A percentile compares a stretch with the other conserved stretches of the same genome.
These are phyloP conservation scores for Apophysomyces ossiformis DNA, from an alignment of 371 early-diverging fungal genomes.

Conservation along the genomic window DNA sequence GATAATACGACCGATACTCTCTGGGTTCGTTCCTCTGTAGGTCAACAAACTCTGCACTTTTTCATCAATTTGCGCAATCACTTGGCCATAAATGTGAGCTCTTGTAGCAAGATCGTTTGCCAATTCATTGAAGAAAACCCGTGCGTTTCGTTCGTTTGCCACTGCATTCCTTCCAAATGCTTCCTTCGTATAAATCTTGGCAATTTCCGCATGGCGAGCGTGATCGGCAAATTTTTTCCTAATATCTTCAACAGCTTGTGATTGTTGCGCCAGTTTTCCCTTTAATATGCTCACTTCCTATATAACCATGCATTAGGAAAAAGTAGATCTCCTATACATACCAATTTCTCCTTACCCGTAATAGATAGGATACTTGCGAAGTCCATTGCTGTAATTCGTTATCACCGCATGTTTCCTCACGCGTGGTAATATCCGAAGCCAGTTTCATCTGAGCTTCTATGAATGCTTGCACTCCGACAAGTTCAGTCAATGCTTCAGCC, in stretches of 20 bases:
- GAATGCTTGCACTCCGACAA: constrained; percentile 12
- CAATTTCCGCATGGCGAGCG: constrained; percentile 4
- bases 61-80: constrained; percentile 1
- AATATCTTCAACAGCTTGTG: not conserved
- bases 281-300: constrained; percentile 2
- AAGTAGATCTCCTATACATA: not conserved
- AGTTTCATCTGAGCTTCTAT: constrained; percentile 18
- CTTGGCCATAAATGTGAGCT: not conserved
- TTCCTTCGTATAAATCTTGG: constrained; percentile 2
- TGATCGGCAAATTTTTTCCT: constrained; percentile 5
- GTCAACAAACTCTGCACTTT: constrained; percentile 6
- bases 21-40: constrained; percentile 4
- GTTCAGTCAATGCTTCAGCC: constrained; percentile 13
- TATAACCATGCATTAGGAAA: not conserved
- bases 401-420: constrained; percentile 15
- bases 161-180: constrained; percentile 10
- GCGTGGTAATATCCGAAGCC: constrained; percentile 14
- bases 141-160: constrained; percentile 7
- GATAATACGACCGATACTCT: not conserved
- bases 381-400: constrained; percentile 8
- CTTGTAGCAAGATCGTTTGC: constrained; percentile 7
- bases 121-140: not conserved
- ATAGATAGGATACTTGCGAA: not conserved
- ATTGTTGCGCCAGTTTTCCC: not conserved
- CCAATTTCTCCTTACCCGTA: not conserved